phyloP scores from a whole-genome alignment of 176 grass and related monocot species.

The barley (Hordeum vulgare) region MorexV3_pseudomolecules_assembly NC_058518.1:491092861-491093360 shows the following conservation, averaged over 20 bases:
- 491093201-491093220: conserved; percentile 98
- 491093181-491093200: conserved; percentile 98
- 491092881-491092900: neutral
- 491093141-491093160: neutral
- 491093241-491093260: conserved; percentile 89
- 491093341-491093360: conserved; percentile 44
- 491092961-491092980: neutral
- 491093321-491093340: neutral
- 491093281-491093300: neutral
- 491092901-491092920: neutral
- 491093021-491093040: neutral
- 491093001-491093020: neutral
- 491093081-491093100: neutral
- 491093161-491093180: conserved; percentile 78
- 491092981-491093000: neutral
- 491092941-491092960: neutral
- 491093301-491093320: neutral
- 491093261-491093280: neutral
- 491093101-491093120: neutral
- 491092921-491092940: neutral
- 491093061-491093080: neutral
- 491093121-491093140: neutral
- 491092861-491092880: neutral
- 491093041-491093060: neutral
- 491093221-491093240: conserved; percentile 97